Conservation (phyloP, 768 basidiomycete genomes). For the Lactarius tabidus region DNA sequence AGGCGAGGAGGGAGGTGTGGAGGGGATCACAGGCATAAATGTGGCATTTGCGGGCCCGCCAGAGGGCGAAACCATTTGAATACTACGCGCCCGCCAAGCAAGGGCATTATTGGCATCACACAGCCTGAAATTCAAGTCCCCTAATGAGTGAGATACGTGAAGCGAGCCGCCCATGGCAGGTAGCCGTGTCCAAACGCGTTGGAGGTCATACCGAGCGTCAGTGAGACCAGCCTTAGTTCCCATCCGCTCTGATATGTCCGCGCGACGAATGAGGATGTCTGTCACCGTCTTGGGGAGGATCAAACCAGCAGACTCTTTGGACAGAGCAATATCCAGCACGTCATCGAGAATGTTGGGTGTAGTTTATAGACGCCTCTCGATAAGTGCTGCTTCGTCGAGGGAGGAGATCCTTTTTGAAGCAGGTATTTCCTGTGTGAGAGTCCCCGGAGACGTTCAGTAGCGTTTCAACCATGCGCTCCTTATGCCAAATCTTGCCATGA, state of each 20-base stretch:
- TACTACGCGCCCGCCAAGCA: slow-evolving; percentile 63
- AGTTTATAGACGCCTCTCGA: slow-evolving; percentile 53
- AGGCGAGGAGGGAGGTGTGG: slow-evolving; percentile 49
- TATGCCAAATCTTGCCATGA: slow-evolving; percentile 54
- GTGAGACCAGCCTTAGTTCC: slow-evolving; percentile 46
- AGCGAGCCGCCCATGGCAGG: slow-evolving; percentile 39
- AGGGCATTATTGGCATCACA: slow-evolving; percentile 52
- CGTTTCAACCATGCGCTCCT: slow-evolving; percentile 71
- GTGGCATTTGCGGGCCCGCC: slow-evolving; percentile 29
- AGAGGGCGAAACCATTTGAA: slow-evolving; percentile 39
- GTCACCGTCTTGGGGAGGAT: slow-evolving; percentile 49
- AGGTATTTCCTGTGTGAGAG: slow-evolving; percentile 9
- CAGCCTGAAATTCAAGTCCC: slow-evolving; percentile 57
- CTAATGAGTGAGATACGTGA: slow-evolving; percentile 61
- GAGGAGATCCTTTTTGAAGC: slow-evolving; percentile 4
- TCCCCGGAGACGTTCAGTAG: slow-evolving; percentile 45
- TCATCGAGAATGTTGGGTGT: slow-evolving; percentile 51
- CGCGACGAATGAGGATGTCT: slow-evolving; percentile 54
- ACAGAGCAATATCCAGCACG: slow-evolving; percentile 46
- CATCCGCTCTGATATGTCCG: slow-evolving; percentile 55
- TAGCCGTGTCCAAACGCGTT: slow-evolving; percentile 53
- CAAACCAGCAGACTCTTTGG: slow-evolving; percentile 36
- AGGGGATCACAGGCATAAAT: slow-evolving; percentile 34
- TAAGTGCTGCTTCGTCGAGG: slow-evolving; percentile 13
- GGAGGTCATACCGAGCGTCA: slow-evolving; percentile 55